Conservation (phyloP, 2,329 filamentous ascomycete genomes). For the Elsinoe fawcettii region DNA sequence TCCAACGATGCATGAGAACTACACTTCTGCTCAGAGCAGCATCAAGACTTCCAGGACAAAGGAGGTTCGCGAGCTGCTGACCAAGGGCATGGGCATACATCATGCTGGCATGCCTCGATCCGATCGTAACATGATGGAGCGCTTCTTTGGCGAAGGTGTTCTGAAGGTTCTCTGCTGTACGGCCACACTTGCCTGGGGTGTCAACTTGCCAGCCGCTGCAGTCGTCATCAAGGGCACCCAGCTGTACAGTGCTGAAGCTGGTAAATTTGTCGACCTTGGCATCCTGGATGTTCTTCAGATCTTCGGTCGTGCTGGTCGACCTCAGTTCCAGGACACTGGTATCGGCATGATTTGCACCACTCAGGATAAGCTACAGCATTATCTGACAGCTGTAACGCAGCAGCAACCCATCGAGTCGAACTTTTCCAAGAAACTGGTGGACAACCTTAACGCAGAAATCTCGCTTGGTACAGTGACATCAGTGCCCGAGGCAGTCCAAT, state of each 20-base stretch:
- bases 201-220: constrained; percentile 92
- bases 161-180: constrained; percentile 97
- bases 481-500: constrained; percentile 85
- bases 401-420: constrained; percentile 97
- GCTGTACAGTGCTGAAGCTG: constrained; percentile 90
- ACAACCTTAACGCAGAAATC: constrained; percentile 95
- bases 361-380: constrained; percentile 86
- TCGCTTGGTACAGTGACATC: constrained; percentile 91
- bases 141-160: constrained; percentile 83
- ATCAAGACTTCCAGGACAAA: constrained; percentile 78
- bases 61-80: constrained; percentile 80
- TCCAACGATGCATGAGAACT: constrained; percentile 67
- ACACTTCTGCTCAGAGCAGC: constrained; percentile 70
- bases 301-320: constrained; percentile 93
- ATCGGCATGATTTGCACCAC: constrained; percentile 98
- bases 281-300: constrained; percentile 97
- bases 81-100: constrained; percentile 88
- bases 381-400: constrained; percentile 84
- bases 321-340: constrained; percentile 94
- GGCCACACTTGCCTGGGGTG: constrained; percentile 95
- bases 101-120: constrained; percentile 94
- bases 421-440: constrained; percentile 86
- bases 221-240: constrained; percentile 98
- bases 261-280: constrained; percentile 91
- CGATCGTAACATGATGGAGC: constrained; percentile 92